Percentiles rank a stretch among this genome's conserved stretches.
phyloP scores from a whole-genome alignment of 2,329 filamentous ascomycete species.

The Pseudogymnoascus sp. region DNA sequence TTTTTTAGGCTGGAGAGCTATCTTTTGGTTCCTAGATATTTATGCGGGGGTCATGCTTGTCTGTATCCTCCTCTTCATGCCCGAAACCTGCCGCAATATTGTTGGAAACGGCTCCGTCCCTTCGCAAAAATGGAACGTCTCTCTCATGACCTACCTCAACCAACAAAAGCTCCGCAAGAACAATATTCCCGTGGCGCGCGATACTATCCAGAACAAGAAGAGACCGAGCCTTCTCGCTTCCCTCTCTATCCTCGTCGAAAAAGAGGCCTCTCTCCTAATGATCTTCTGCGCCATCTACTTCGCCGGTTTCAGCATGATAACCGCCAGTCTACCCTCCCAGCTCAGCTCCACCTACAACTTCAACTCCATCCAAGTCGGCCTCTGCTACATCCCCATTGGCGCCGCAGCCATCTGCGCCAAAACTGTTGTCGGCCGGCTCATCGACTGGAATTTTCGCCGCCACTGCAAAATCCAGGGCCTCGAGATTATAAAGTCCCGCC shows the following conservation, averaged over 20 bases:
- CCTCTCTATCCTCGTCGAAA: conserved; percentile 20
- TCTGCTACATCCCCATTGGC: conserved; percentile 36
- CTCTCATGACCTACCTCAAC: neutral
- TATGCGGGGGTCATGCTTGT: conserved; percentile 34
- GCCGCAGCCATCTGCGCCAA: conserved; percentile 41
- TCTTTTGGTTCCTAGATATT: conserved; percentile 48
- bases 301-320: conserved; percentile 24
- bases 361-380: conserved; percentile 27
- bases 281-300: conserved; percentile 23
- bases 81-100: conserved; percentile 28
- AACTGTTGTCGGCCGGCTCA: conserved; percentile 41
- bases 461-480: conserved; percentile 18
- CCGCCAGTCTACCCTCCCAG: conserved; percentile 21
- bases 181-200: neutral
- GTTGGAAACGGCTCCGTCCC: conserved; percentile 26
- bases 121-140: neutral
- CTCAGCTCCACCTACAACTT: conserved; percentile 26
- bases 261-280: conserved; percentile 21
- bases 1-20: conserved; percentile 40
- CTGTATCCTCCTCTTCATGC: conserved; percentile 23
- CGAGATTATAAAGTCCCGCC: conserved; percentile 7
- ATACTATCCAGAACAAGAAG: conserved; percentile 12
- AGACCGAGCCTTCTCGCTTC: conserved; percentile 19
- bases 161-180: conserved; percentile 5
- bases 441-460: conserved; percentile 61